Base-by-base conservation (phyloP, 23 red algal genomes). In the Cyanidiococcus yangmingshanensis region DNA sequence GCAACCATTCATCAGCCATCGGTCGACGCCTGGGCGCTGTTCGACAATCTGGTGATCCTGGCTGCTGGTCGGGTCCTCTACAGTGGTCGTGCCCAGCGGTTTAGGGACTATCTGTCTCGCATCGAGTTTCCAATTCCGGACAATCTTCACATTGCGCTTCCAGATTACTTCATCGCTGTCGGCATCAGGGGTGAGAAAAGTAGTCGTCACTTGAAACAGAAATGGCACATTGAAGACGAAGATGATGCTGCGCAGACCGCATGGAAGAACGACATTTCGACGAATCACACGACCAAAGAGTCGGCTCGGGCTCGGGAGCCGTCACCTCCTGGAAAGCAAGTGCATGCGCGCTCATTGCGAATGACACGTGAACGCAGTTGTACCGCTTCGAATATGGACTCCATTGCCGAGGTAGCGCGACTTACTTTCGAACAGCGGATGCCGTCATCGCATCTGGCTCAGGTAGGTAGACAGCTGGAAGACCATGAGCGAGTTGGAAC, bases 1-100 rank as follows among this genome's bases (percentile, higher is more conserved):
- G 59, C 58, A 30, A 86, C 83, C 32, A 86, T 86, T 79, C 83
- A 86, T 50, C 83, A 86, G 57, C 83, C 83, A 1, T 86, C 83
- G 1, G 71, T 54, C 1, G 83, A 86, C 40, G 68, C 68, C 41
- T 86, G 58, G 58, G 77, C 41, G 35, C 45, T 86, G 34, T 67
- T 68, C 77, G 83, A 86, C 50, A 51, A 80, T 21, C 59, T 86
- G 30, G 30, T 86, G 77, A 50, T 86, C 41, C 58, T 86, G 77
- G 50, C 40, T 3, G 57, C 54, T 26, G 77, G 77, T 26, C 77
- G 50, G 15, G 59, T 71, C 27, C 41, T 51, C 27, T 80, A 80
- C 50, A 67, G 54, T 38, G 77, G 77, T 2, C 77, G 37, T 17
- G 41, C 40, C 15, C 15, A 71, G 24, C 34, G 59, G 17, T 39